Conservation (phyloP, 352 stramenopile species). For the Globisporangium yorkense region DNA sequence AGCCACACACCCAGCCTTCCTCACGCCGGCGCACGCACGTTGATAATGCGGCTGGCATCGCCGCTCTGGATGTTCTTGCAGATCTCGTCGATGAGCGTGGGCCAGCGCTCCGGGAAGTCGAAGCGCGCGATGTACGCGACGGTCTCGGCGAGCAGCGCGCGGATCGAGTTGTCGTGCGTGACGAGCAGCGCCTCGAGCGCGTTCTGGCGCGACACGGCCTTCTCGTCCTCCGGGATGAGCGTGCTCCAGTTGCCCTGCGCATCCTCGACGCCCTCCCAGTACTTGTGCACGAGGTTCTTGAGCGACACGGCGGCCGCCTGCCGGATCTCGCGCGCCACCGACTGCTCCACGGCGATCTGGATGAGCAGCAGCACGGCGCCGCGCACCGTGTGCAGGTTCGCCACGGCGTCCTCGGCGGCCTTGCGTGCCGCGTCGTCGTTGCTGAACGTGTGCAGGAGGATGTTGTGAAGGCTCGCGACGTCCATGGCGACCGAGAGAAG, state of each 20-base stretch:
- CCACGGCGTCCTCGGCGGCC: constrained; percentile 65
- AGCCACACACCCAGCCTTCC: constrained; percentile 13
- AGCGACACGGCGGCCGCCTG: constrained; percentile 93
- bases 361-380: constrained; percentile 76
- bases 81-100: constrained; percentile 86
- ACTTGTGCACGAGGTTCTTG: constrained; percentile 95
- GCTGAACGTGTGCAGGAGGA: constrained; percentile 85
- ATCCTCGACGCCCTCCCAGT: constrained; percentile 86
- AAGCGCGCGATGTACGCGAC: constrained; percentile 92
- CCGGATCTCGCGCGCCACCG: constrained; percentile 78
- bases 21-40: constrained; percentile 11
- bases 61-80: constrained; percentile 88
- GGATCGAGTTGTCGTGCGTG: constrained; percentile 87
- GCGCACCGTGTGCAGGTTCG: constrained; percentile 67
- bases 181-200: constrained; percentile 78
- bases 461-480: constrained; percentile 85
- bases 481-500: constrained; percentile 50
- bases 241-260: constrained; percentile 68
- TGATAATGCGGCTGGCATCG: constrained; percentile 81
- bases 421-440: constrained; percentile 67
- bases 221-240: constrained; percentile 62
- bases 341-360: constrained; percentile 70
- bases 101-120: constrained; percentile 95
- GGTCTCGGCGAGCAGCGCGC: constrained; percentile 91
- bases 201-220: constrained; percentile 61